These are phyloP conservation scores for Polysphondylium violaceum DNA, from an alignment of 78 protist species.

Conservation along the genomic window DNA sequence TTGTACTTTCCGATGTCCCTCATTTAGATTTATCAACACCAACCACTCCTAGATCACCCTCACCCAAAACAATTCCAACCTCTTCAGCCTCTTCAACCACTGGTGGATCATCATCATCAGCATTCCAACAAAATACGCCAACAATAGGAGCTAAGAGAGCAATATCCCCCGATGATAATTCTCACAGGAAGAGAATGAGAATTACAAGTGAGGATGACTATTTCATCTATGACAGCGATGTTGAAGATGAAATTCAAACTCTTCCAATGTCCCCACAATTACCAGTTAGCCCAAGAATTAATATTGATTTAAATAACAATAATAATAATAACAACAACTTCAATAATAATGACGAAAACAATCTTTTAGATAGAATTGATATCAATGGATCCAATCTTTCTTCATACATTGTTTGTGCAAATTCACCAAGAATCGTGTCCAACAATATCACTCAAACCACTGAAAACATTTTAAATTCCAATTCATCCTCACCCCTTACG, in stretches of 20 bases:
- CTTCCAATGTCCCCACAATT: background rate
- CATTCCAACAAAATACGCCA: background rate
- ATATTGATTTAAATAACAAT: background rate
- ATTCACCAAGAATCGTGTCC: constrained; percentile 65
- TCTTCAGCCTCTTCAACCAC: no score
- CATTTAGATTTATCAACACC: no score
- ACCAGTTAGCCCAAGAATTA: constrained; percentile 19
- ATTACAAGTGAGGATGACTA: background rate
- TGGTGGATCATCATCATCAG: background rate
- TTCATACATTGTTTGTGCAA: constrained; percentile 43
- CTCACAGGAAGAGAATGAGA: no score
- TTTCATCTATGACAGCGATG: background rate
- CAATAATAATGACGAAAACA: background rate
- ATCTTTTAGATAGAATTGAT: no score
- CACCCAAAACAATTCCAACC: no score
- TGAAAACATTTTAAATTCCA: constrained; percentile 52
- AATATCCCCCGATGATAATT: no score
- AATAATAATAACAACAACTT: no score
- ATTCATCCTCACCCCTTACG: constrained; percentile 38
- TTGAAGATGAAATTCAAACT: background rate
- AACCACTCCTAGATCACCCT: no score
- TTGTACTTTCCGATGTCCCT: no score
- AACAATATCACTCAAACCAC: constrained; percentile 63
- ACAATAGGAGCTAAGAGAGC: background rate
- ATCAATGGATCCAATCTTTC: constrained; percentile 23